phyloP scores from a whole-genome alignment of 176 grass and related monocot species.

The Cenchrus purpureus region DNA sequence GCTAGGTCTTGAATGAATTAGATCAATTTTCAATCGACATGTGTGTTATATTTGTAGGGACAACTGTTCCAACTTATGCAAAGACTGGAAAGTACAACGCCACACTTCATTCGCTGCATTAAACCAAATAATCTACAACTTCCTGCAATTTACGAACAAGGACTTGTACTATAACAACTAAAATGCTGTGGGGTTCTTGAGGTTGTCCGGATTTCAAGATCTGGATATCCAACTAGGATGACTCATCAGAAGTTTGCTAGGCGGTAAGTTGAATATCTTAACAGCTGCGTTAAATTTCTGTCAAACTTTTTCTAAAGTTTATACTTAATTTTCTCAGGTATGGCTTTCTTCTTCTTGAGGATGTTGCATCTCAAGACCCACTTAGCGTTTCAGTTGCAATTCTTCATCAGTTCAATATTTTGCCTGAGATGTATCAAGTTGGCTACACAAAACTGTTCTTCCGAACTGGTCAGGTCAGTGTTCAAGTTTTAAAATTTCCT shows the following conservation, averaged over 20 bases:
- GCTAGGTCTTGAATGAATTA: constrained; percentile 38
- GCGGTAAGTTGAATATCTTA: constrained; percentile 61
- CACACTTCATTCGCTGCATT: constrained; percentile 97
- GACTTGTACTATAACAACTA: constrained; percentile 87
- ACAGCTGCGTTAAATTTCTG: constrained; percentile 22
- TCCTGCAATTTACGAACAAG: constrained; percentile 90
- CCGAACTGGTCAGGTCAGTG: constrained; percentile 91
- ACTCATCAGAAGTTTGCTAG: constrained; percentile 97
- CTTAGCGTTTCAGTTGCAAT: constrained; percentile 97
- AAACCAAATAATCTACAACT: constrained; percentile 96
- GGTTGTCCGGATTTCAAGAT: constrained; percentile 97
- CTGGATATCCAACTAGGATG: constrained; percentile 97
- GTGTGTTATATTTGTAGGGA: constrained; percentile 50
- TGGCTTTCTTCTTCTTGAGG: constrained; percentile 94
- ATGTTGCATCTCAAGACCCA: constrained; percentile 87
- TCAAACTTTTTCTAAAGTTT: constrained; percentile 7
- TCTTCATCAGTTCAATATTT: constrained; percentile 96
- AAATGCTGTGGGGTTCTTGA: constrained; percentile 98
- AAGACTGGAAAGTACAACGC: constrained; percentile 93
- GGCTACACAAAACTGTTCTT: constrained; percentile 99
- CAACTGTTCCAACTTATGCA: constrained; percentile 98
- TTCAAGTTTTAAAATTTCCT: constrained; percentile 18
- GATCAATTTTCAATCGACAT: constrained; percentile 8
- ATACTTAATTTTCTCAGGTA: constrained; percentile 65
- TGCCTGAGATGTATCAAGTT: constrained; percentile 99